Evolutionary conservation across 139 green algal species (phyloP).

Genomic region (Volvox africanus): DNA sequence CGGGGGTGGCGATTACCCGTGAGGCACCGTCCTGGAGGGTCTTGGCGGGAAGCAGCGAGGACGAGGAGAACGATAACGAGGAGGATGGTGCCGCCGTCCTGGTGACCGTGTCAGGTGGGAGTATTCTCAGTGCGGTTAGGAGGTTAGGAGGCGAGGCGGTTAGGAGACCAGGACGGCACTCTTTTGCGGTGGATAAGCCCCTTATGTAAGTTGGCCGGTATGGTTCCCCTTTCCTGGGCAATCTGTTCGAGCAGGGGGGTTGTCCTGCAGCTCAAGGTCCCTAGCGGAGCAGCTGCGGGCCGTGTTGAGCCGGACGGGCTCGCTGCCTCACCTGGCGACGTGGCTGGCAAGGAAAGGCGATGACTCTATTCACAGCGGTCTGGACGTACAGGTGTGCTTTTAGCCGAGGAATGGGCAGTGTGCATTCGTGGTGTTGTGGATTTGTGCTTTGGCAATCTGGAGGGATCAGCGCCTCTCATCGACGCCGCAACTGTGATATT

Average conservation of each 20-base stretch:
- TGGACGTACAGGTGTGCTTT: constrained; percentile 7
- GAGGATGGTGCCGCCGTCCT: not conserved
- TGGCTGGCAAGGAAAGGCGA: not conserved
- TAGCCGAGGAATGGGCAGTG: too few species aligned
- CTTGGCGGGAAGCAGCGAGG: not conserved
- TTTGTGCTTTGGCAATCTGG: too few species aligned
- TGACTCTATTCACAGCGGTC: not conserved
- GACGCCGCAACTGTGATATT: too few species aligned
- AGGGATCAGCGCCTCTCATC: too few species aligned
- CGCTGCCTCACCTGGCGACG: constrained; percentile 17
- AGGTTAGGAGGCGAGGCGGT: too few species aligned
- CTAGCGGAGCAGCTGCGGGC: not conserved
- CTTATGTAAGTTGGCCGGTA: too few species aligned
- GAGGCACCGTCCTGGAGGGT: not conserved
- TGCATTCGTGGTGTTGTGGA: too few species aligned
- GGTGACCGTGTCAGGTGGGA: constrained; percentile 27
- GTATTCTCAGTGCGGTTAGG: too few species aligned
- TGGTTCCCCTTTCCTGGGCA: too few species aligned
- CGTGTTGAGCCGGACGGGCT: not conserved
- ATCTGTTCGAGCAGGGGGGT: not conserved
- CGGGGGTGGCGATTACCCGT: not conserved
- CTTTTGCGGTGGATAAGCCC: too few species aligned
- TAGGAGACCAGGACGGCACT: too few species aligned
- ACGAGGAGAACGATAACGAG: not conserved
- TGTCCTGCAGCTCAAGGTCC: not conserved